phyloP scores from a whole-genome alignment of 129 eudicot species.

The Oenanthe sinensis region DNA sequence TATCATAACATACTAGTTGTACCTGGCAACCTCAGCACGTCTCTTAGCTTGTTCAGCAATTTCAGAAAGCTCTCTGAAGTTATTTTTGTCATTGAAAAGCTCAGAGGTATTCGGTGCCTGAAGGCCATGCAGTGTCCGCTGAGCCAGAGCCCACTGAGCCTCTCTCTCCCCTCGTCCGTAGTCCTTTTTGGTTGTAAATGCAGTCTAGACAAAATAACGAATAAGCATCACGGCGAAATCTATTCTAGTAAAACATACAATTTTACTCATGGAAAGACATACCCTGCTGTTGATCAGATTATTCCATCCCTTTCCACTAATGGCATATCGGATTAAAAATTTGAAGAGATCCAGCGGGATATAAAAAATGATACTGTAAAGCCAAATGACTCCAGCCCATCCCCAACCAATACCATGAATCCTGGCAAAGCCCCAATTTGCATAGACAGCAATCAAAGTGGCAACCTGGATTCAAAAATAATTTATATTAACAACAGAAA shows the following conservation, averaged over 20 bases:
- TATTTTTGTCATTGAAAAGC: slow-evolving; percentile 34
- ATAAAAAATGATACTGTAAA: slow-evolving; percentile 55
- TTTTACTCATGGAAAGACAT: not conserved
- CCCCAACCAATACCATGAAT: slow-evolving; percentile 88
- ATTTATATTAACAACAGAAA: not conserved
- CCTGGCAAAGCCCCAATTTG: slow-evolving; percentile 70
- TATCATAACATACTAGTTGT: not conserved
- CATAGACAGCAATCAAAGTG: slow-evolving; percentile 78
- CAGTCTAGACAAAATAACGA: slow-evolving; percentile 14
- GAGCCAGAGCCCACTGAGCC: slow-evolving; percentile 79
- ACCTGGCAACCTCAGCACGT: slow-evolving; percentile 85
- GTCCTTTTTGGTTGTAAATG: slow-evolving; percentile 65
- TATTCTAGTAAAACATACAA: not conserved
- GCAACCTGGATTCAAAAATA: slow-evolving; percentile 39
- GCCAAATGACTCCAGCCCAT: slow-evolving; percentile 89
- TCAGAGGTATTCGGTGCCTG: slow-evolving; percentile 38
- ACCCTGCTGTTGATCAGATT: slow-evolving; percentile 15
- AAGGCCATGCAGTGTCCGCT: slow-evolving; percentile 73
- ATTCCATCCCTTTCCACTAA: slow-evolving; percentile 72
- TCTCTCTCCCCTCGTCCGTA: slow-evolving; percentile 79
- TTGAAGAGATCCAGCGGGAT: slow-evolving; percentile 65
- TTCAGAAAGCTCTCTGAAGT: slow-evolving; percentile 62
- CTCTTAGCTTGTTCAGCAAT: slow-evolving; percentile 80
- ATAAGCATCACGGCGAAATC: not conserved
- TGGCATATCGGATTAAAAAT: slow-evolving; percentile 47